Evolutionary conservation across 306 rosid species (phyloP), one percentile per base, ranked within the genome.

Genomic region (Dalbergia cultrata): DNA sequence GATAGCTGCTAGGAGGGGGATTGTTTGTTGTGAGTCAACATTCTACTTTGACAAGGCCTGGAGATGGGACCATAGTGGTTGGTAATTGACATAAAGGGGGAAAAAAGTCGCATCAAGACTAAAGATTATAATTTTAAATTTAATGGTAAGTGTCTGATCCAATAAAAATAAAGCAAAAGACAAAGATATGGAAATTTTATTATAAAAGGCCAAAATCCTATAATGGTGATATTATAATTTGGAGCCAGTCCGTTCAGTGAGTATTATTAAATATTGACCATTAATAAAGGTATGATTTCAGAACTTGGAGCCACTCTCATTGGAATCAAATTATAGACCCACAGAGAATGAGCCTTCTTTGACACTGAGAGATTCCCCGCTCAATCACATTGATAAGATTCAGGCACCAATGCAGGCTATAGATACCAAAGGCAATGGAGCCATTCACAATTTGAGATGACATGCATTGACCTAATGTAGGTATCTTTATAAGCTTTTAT

Each of bases 361-460:
- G 3, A 49, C 45, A 31, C 65, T 21, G 6, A 80, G 5, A 50
- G 39, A 76, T 72, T 64, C 76, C 41, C 31, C 63, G 66, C 72
- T 66, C 69, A 47, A 76, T 74, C 75, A 39, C 64, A 31, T 71
- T 43, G 58, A 57, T 43, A 72, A 54, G 64, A 19, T 8, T 39
- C 13, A 44, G 13, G 41, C 22, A 60, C 17, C 31, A 16, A 75
- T 61, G 33, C 4, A 61, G 70, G 6, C 66, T 52, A 10, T 3
- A 13, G 35, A 61, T 22, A 6, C 12, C 3, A 4, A 58, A 9
- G 12, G 19, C n/a, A 18, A 13, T 43, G 62, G 56, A 59, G 19
- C 5, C 41, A 31, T 47, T 62, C 53, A 59, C 69, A 80, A 62
- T 67, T 79, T 82, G 85, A 82, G 72, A 70, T 45, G 80, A 79